These are phyloP conservation scores for Leishmania guyanensis DNA, from an alignment of 208 protist genomes.

Conservation along the genomic window DNA sequence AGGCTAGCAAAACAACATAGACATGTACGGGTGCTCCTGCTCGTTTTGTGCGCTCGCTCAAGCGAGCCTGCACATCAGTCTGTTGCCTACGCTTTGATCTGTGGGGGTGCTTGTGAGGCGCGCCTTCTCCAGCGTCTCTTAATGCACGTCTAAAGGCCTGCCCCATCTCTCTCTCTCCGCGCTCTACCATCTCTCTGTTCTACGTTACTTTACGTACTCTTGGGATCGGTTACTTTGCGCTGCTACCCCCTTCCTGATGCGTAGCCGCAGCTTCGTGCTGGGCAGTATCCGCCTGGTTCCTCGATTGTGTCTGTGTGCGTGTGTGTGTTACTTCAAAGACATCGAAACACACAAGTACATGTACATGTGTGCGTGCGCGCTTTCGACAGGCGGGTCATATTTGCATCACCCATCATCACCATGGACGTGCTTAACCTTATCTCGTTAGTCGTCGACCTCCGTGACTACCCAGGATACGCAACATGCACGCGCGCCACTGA, in stretches of 20 bases:
- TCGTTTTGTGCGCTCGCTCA: neutral
- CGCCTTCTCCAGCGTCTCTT: neutral
- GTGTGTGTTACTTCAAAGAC: neutral
- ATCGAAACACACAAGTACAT: neutral
- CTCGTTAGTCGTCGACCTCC: slow-evolving; percentile 17
- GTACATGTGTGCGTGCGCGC: neutral
- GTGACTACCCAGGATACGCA: slow-evolving; percentile 69
- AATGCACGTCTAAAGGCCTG: neutral
- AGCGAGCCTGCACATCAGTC: neutral
- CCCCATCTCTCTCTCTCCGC: neutral
- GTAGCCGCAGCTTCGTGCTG: neutral
- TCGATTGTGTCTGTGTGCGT: neutral
- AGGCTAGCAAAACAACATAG: neutral
- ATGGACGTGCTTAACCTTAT: slow-evolving; percentile 11
- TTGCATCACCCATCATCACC: neutral
- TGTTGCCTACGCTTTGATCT: neutral
- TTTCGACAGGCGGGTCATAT: neutral
- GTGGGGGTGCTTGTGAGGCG: neutral
- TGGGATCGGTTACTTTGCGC: neutral
- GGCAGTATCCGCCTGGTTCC: neutral
- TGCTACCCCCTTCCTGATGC: neutral
- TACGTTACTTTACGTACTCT: neutral
- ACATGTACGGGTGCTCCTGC: neutral
- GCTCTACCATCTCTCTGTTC: neutral
- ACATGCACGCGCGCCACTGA: slow-evolving; percentile 25